Evolutionary conservation across 257 asterid species (phyloP).

Genomic region (Voacanga thouarsii): DNA sequence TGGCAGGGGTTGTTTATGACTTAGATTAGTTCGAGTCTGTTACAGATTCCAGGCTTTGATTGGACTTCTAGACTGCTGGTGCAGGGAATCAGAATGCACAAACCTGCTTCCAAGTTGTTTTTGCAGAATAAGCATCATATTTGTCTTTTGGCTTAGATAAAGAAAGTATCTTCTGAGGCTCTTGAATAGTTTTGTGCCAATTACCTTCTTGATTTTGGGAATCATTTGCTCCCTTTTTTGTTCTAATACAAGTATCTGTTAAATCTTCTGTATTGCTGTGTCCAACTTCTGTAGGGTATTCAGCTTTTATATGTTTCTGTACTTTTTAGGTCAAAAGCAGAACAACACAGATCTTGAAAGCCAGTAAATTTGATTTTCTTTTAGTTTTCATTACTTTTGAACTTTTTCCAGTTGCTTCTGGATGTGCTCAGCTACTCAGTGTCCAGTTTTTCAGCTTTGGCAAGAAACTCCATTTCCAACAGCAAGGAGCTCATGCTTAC

Average conservation of each 20-base stretch:
- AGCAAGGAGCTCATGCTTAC: slow-evolving; percentile 46
- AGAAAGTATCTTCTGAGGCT: background rate
- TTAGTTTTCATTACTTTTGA: slow-evolving; percentile 26
- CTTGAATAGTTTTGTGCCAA: background rate
- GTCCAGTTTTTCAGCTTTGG: slow-evolving; percentile 62
- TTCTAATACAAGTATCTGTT: background rate
- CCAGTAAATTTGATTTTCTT: background rate
- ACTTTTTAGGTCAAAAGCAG: background rate
- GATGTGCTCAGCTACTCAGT: slow-evolving; percentile 76
- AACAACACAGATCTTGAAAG: background rate
- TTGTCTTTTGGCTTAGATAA: background rate
- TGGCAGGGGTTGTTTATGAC: background rate
- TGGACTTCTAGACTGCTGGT: background rate
- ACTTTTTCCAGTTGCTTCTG: slow-evolving; percentile 64
- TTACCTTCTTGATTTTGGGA: background rate
- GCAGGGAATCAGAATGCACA: background rate
- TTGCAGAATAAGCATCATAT: background rate
- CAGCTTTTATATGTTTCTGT: background rate
- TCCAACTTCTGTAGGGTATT: background rate
- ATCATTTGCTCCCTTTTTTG: background rate
- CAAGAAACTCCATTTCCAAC: slow-evolving; percentile 51
- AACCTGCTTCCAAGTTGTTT: background rate
- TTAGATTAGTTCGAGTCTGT: background rate
- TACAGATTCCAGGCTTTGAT: background rate
- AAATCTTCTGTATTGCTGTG: background rate